A percentile compares a stretch with the other conserved stretches of the same genome.
These are phyloP conservation scores for Urochloa ruziziensis DNA, from an alignment of 176 grass and related monocot genomes.

Conservation along the genomic window DNA sequence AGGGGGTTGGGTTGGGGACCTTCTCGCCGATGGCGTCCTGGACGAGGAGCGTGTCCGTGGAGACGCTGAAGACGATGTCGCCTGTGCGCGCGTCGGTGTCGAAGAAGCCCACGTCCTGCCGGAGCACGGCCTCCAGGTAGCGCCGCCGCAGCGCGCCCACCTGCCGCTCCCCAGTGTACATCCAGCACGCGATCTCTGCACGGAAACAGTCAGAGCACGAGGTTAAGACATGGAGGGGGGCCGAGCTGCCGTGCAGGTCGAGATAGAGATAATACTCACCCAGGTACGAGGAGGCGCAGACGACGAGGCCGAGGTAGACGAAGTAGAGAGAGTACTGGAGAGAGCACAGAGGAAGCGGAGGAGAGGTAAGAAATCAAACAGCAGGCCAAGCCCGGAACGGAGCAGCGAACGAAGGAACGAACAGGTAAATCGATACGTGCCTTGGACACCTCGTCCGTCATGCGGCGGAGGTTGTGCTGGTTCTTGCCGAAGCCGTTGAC, in stretches of 20 bases:
- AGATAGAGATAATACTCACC: slow-evolving; percentile 62
- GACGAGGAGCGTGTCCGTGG: slow-evolving; percentile 85
- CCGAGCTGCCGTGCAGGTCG: neutral
- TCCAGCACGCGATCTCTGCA: slow-evolving; percentile 97
- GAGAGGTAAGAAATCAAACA: neutral
- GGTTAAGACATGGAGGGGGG: neutral
- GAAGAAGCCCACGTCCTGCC: slow-evolving; percentile 93
- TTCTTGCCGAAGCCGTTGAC: slow-evolving; percentile 97
- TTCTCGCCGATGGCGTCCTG: slow-evolving; percentile 99
- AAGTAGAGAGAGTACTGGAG: slow-evolving; percentile 92
- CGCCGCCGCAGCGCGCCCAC: slow-evolving; percentile 67
- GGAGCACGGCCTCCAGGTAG: slow-evolving; percentile 84
- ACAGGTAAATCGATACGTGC: neutral
- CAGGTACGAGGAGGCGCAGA: slow-evolving; percentile 89
- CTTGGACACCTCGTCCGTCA: slow-evolving; percentile 91
- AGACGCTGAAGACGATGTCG: slow-evolving; percentile 87
- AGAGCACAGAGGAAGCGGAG: neutral
- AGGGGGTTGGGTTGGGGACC: slow-evolving; percentile 17
- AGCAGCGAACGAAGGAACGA: neutral
- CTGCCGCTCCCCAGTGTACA: slow-evolving; percentile 97
- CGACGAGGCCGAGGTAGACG: slow-evolving; percentile 83
- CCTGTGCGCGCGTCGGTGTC: slow-evolving; percentile 91
- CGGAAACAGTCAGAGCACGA: slow-evolving; percentile 4
- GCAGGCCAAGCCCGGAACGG: neutral
- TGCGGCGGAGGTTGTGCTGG: slow-evolving; percentile 63